Evolutionary conservation across 257 asterid species (phyloP).

Genomic region (Solanum paucissectum): DNA sequence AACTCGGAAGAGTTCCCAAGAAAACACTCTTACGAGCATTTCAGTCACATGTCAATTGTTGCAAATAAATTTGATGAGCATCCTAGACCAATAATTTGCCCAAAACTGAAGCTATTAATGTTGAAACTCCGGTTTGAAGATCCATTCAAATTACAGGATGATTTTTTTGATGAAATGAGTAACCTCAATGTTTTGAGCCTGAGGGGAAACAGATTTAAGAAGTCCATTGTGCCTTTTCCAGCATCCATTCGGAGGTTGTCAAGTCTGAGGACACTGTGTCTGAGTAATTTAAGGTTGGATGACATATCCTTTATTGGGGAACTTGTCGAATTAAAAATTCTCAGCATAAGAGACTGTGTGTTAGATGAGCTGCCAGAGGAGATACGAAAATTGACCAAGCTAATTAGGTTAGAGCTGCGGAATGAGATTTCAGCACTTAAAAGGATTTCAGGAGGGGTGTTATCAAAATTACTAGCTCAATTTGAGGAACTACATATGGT

Average conservation of each 20-base stretch:
- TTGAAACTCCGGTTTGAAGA: too few relatives aligned
- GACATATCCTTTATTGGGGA: neutral
- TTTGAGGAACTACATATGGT: conserved; percentile 5
- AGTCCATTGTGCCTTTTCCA: neutral
- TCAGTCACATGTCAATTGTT: neutral
- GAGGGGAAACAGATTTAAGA: neutral
- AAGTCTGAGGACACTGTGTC: neutral
- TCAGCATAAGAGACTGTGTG: neutral
- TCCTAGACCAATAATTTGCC: too few relatives aligned
- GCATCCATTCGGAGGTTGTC: neutral
- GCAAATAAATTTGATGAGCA: too few relatives aligned
- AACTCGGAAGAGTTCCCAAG: neutral
- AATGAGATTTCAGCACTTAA: neutral
- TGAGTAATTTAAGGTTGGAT: neutral
- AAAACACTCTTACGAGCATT: too few relatives aligned
- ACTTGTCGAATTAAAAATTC: neutral
- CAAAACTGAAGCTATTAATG: too few relatives aligned
- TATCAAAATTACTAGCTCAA: neutral
- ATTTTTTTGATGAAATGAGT: too few relatives aligned
- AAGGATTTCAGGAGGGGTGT: neutral
- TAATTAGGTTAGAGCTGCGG: neutral
- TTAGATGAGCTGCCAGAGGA: neutral
- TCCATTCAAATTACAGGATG: too few relatives aligned
- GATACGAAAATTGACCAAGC: neutral
- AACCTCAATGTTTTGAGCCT: too few relatives aligned